These are phyloP conservation scores for Mycena latifolia DNA, from an alignment of 768 basidiomycete species.

Conservation along the genomic window DNA sequence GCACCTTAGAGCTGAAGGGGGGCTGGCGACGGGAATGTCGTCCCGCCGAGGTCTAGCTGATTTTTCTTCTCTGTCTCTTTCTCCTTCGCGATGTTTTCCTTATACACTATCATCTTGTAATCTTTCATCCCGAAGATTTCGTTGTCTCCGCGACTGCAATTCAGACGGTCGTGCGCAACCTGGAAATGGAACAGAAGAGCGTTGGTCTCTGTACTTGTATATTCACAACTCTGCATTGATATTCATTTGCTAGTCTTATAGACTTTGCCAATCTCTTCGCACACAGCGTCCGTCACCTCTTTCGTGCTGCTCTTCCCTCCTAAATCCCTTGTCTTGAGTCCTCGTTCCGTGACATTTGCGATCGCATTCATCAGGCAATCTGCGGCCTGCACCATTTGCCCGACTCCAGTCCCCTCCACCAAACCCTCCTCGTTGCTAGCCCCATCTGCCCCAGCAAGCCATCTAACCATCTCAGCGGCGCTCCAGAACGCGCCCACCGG, in stretches of 20 bases:
- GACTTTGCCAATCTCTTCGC: constrained; percentile 66
- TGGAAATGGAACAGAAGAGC: too few relatives aligned
- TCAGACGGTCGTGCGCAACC: too few relatives aligned
- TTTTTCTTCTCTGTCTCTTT: too few relatives aligned
- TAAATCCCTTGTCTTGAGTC: constrained; percentile 72
- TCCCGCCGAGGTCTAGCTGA: too few relatives aligned
- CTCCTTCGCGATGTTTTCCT: too few relatives aligned
- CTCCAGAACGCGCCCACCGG: constrained; percentile 69
- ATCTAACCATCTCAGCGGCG: constrained; percentile 64
- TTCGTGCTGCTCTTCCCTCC: constrained; percentile 70
- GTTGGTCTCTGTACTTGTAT: too few relatives aligned
- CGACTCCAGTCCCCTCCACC: constrained; percentile 55
- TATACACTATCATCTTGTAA: too few relatives aligned
- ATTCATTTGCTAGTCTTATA: constrained; percentile 10
- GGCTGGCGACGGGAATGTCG: too few relatives aligned
- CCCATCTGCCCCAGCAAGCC: constrained; percentile 41
- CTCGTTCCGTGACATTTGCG: constrained; percentile 49
- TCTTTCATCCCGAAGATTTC: too few relatives aligned
- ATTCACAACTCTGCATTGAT: too few relatives aligned
- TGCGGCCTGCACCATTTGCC: constrained; percentile 49
- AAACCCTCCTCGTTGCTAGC: constrained; percentile 28
- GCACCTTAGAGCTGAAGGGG: too few relatives aligned
- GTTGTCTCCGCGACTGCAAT: too few relatives aligned
- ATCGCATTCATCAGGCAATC: constrained; percentile 55
- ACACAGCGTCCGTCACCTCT: constrained; percentile 77